A percentile compares a stretch with the other conserved stretches of the same genome.
These are phyloP conservation scores for Chenopodium suecicum DNA, from an alignment of 148 eudicot species.

Conservation along the genomic window DNA sequence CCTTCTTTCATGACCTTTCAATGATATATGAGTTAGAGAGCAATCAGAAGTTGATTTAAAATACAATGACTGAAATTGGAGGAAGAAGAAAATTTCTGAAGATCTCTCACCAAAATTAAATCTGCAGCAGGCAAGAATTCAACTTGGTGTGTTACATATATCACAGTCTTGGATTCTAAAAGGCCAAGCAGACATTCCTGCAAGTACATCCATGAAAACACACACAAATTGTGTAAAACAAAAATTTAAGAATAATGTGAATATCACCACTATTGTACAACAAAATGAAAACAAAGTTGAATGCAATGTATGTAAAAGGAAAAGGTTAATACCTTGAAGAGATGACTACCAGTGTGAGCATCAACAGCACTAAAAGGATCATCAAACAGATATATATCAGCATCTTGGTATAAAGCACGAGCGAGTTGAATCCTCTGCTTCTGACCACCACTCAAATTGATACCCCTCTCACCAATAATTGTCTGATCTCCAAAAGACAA, in stretches of 20 bases:
- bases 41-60: background rate
- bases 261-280: background rate
- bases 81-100: background rate
- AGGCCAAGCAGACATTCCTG: conserved; percentile 65
- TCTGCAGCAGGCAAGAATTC: conserved; percentile 67
- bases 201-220: background rate
- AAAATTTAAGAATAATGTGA: background rate
- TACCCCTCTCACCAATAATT: conserved; percentile 63
- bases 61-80: background rate
- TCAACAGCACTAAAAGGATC: conserved; percentile 76
- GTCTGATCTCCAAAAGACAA: conserved; percentile 55
- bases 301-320: background rate
- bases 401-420: conserved; percentile 54
- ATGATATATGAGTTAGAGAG: background rate
- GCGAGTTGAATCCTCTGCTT: conserved; percentile 66
- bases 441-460: conserved; percentile 69
- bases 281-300: background rate
- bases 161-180: conserved; percentile 51
- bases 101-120: conserved; percentile 53
- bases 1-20: conserved; percentile 73
- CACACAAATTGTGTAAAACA: background rate
- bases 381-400: conserved; percentile 56
- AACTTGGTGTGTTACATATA: conserved; percentile 74
- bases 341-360: conserved; percentile 68
- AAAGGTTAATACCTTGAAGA: conserved; percentile 45